Evolutionary conservation across 139 green algal species (phyloP), one percentile per base, ranked within the genome.

Genomic region (Closterium sp.): DNA sequence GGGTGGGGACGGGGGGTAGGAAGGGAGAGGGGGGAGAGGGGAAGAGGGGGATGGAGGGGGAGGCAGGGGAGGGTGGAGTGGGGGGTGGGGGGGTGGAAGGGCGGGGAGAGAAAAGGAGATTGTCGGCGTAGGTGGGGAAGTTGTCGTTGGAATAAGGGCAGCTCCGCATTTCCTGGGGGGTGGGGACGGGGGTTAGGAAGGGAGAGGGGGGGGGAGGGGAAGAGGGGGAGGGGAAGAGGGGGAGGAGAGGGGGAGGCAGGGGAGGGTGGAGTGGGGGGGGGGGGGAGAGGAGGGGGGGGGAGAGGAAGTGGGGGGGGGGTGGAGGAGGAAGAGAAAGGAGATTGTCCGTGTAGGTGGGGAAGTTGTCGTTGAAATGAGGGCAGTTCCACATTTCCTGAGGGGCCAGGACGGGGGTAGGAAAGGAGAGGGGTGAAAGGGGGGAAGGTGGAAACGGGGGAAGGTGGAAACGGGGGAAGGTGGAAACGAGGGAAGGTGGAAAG

Each of bases 111-210:
- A 76, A 28, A 28, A n/a, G 55, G 55, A 76, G 36, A 55, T 12
- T 55, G 36, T 99, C 97, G 0, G 97, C 97, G 92, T 98, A 98
- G 28, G 85, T 94, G 23, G 97, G 97, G 92, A 99, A 99, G 83
- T 87, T 96, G 91, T 98, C 97, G 86, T 99, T 99, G 84, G 95
- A 96, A 95, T 99, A 99, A 28, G 98, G 98, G 94, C 97, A 99
- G 95, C 99, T 98, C 96, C 90, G 91, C 90, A 93, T 93, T 35
- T 93, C 90, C 90, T 93, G 91, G 8, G 38, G 38, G 38, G 21
- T 66, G 38, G 21, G 38, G 38, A 66, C 2, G 25, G 25, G 55
- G 16, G 25, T n/a, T 76, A 19, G 55, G 25, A 19, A 76, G 25
- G 55, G 1, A 87, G 32, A 87, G 12, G 25, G 31, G 31, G 12